Conservation (phyloP, 176 grass and related monocot species). For the Avena insularis region DNA sequence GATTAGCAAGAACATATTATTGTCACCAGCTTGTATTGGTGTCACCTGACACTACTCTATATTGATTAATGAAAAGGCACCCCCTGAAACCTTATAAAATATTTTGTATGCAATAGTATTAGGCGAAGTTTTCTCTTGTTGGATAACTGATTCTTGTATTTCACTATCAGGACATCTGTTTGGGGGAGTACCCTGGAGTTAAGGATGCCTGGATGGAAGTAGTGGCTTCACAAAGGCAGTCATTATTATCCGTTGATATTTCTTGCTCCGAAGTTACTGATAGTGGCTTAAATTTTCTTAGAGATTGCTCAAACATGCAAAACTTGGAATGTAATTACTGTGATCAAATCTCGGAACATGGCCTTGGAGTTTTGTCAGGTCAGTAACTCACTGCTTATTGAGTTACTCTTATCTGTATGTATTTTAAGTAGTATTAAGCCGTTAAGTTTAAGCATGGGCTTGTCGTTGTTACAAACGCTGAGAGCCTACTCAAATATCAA, state of each 20-base stretch:
- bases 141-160: slow-evolving; percentile 16
- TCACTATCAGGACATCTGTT: slow-evolving; percentile 63
- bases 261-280: slow-evolving; percentile 92
- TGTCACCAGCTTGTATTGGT: background rate
- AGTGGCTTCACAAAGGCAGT: slow-evolving; percentile 80
- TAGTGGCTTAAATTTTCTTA: slow-evolving; percentile 68
- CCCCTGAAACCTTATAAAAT: background rate
- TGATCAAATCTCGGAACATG: slow-evolving; percentile 74
- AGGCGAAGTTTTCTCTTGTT: background rate
- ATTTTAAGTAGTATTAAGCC: background rate
- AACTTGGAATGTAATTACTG: slow-evolving; percentile 84
- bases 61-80: slow-evolving; percentile 5
- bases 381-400: slow-evolving; percentile 29
- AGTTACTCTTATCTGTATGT: slow-evolving; percentile 11
- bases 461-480: background rate
- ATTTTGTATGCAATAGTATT: background rate
- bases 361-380: slow-evolving; percentile 76
- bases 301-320: slow-evolving; percentile 73
- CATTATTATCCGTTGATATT: slow-evolving; percentile 85
- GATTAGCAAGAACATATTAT: background rate
- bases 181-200: slow-evolving; percentile 91
- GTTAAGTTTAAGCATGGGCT: slow-evolving; percentile 29
- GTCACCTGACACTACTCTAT: slow-evolving; percentile 12
- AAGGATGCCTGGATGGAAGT: slow-evolving; percentile 92
- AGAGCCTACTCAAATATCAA: background rate